Conservation (phyloP, 441 rosid species). For the Metrosideros polymorpha region DNA sequence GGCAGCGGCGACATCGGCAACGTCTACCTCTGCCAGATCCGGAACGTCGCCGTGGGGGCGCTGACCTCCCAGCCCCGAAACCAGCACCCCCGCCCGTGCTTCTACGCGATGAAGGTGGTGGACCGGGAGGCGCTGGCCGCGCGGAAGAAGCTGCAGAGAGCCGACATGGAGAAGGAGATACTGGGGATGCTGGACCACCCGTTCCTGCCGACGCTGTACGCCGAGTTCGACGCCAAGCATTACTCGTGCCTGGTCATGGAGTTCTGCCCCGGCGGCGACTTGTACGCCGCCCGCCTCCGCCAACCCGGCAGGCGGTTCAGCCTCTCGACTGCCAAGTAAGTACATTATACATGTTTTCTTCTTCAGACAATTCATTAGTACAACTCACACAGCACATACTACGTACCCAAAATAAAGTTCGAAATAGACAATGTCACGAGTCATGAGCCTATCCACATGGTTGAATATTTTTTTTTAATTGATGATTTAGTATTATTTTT, state of each 20-base stretch:
- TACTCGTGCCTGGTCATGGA: conserved; percentile 89
- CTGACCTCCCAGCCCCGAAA: neutral
- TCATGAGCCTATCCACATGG: too few species aligned
- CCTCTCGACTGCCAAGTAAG: conserved; percentile 66
- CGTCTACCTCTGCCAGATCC: conserved; percentile 80
- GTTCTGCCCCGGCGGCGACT: conserved; percentile 86
- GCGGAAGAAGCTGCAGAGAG: conserved; percentile 68
- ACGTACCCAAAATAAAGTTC: neutral
- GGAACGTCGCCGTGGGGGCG: conserved; percentile 41
- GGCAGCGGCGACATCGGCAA: conserved; percentile 89
- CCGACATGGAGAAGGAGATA: conserved; percentile 85
- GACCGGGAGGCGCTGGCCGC: conserved; percentile 74
- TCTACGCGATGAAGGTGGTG: conserved; percentile 88
- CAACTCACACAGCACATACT: neutral
- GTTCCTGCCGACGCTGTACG: conserved; percentile 74
- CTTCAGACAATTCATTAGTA: neutral
- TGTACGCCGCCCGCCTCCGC: conserved; percentile 59
- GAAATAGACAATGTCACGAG: neutral
- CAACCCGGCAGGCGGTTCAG: conserved; percentile 54
- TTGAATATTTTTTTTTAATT: too few species aligned
- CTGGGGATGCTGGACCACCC: conserved; percentile 79
- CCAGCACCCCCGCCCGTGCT: conserved; percentile 18
- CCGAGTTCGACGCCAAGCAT: conserved; percentile 81
- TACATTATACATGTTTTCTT: neutral
- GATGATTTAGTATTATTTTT: too few species aligned